A percentile compares a stretch with the other conserved stretches of the same genome.
phyloP scores from a whole-genome alignment of 1,139 yeast genomes.

The Yamadazyma mexicana region DNA sequence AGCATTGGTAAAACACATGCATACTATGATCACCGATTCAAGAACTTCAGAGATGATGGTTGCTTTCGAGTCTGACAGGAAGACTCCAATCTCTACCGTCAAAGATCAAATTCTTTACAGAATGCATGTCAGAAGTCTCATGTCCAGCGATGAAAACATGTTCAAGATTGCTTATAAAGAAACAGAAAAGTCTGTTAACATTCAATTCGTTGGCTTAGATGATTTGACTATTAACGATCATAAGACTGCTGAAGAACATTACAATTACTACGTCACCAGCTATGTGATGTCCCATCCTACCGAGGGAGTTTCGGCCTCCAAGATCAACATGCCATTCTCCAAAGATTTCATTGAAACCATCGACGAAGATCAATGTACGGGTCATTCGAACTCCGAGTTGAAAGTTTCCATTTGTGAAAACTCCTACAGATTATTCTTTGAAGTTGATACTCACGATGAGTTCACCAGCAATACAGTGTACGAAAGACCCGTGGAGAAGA shows the following conservation, averaged over 20 bases:
- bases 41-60: conserved; percentile 80
- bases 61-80: conserved; percentile 80
- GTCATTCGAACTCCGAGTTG: conserved; percentile 68
- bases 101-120: conserved; percentile 89
- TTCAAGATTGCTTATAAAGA: conserved; percentile 79
- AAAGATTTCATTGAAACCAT: conserved; percentile 59
- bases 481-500: conserved; percentile 28
- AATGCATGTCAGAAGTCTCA: conserved; percentile 78
- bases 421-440: conserved; percentile 79
- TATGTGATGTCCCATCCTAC: conserved; percentile 95
- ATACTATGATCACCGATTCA: conserved; percentile 73
- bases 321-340: conserved; percentile 70
- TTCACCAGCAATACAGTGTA: conserved; percentile 61
- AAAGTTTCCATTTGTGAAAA: conserved; percentile 79
- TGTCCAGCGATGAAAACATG: conserved; percentile 87
- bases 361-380: conserved; percentile 63
- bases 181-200: conserved; percentile 51
- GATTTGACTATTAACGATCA: conserved; percentile 84
- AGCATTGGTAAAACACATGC: conserved; percentile 87
- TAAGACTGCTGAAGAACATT: conserved; percentile 71
- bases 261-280: conserved; percentile 92
- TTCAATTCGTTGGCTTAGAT: conserved; percentile 84
- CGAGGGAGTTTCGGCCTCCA: conserved; percentile 90
- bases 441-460: conserved; percentile 78
- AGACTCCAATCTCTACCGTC: conserved; percentile 62